Evolutionary conservation across 1,284 basidiomycete species (phyloP).

Genomic region (Austroboletus novae-zelandiae): DNA sequence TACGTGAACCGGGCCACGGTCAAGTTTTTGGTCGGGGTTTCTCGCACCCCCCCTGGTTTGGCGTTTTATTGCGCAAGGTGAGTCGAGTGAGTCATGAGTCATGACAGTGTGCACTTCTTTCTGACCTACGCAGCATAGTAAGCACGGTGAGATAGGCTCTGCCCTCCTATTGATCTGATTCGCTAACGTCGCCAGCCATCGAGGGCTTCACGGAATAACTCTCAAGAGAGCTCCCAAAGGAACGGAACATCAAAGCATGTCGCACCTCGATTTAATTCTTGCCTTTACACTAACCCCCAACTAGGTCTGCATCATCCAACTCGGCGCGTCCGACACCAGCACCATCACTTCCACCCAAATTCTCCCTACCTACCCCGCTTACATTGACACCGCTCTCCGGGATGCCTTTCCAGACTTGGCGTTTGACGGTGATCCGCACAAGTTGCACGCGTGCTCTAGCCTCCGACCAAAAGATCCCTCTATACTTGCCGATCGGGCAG

Average conservation of each 20-base stretch:
- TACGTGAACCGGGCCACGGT: conserved; percentile 9
- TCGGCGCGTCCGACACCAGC: conserved; percentile 15
- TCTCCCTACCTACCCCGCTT: conserved; percentile 12
- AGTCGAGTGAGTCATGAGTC: background rate
- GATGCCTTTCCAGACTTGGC: background rate
- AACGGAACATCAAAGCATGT: conserved; percentile 24
- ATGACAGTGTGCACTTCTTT: background rate
- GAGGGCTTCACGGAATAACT: conserved; percentile 19
- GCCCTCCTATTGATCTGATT: background rate
- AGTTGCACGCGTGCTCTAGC: conserved; percentile 11
- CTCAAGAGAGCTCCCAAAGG: conserved; percentile 4
- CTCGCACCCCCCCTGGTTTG: conserved; percentile 1
- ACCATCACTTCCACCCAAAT: background rate
- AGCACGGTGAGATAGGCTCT: conserved; percentile 12
- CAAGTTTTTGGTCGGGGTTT: conserved; percentile 14
- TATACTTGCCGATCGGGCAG: conserved; percentile 13
- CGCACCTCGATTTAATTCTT: background rate
- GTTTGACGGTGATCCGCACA: conserved; percentile 15
- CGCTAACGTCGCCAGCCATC: conserved; percentile 6
- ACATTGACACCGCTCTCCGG: conserved; percentile 2
- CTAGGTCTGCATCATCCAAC: conserved; percentile 21
- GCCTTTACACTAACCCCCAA: background rate
- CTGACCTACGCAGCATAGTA: conserved; percentile 5
- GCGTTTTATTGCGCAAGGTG: conserved; percentile 12
- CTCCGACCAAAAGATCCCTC: conserved; percentile 5